Percentiles rank a stretch among this genome's conserved stretches.
Conservation (phyloP, 306 rosid genomes). For the Quercus agrifolia region DNA sequence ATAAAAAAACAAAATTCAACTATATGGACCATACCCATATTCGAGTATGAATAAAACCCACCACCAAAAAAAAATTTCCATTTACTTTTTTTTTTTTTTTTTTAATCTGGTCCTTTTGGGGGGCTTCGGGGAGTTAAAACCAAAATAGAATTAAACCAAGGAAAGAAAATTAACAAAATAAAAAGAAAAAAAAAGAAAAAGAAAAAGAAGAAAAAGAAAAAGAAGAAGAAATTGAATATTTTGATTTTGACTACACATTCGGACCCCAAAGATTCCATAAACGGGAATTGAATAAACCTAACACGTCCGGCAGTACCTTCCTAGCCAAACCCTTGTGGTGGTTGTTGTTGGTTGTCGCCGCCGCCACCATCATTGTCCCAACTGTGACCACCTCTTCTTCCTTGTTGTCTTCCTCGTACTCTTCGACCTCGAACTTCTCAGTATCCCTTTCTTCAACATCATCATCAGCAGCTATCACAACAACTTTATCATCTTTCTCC, state of each 20-base stretch:
- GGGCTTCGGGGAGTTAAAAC: conserved; percentile 23
- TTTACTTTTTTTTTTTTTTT: not conserved
- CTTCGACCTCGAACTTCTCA: not conserved
- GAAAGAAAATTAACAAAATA: not conserved
- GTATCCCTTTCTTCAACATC: no score
- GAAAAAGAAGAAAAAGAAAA: not conserved
- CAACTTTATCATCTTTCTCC: not conserved
- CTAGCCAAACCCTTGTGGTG: conserved; percentile 56
- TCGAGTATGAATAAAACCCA: conserved; percentile 23
- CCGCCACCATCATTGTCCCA: conserved; percentile 22
- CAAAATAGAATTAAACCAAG: not conserved
- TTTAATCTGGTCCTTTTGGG: not conserved
- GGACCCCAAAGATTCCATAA: conserved; percentile 80
- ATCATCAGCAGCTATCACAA: not conserved
- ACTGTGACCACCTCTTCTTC: not conserved
- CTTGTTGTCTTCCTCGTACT: not conserved
- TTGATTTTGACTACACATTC: conserved; percentile 29
- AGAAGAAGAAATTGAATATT: not conserved
- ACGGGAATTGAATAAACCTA: conserved; percentile 66
- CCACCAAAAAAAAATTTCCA: conserved; percentile 16
- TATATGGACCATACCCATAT: conserved; percentile 23
- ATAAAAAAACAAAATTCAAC: conserved; percentile 9
- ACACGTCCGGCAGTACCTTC: conserved; percentile 73
- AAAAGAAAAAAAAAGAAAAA: not conserved
- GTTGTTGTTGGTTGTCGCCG: conserved; percentile 38